Base-by-base conservation (phyloP, 108 stramenopile species). In the Cyclostephanos tholiformis region DNA sequence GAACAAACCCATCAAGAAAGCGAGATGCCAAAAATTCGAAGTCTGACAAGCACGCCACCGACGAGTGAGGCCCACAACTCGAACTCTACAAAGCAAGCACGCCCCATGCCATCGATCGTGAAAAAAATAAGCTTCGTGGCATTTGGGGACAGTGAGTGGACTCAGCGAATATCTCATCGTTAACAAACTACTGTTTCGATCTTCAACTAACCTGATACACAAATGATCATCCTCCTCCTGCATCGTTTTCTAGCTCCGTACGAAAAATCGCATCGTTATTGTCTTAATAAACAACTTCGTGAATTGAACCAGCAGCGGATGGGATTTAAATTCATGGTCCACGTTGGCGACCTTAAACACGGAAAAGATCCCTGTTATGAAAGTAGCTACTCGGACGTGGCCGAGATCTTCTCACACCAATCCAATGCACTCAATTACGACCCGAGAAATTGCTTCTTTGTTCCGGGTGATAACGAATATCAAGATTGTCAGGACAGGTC, bases 401-500 rank as follows among this genome's bases (percentile, higher is more conserved):
- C 65, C 7, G 65, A 65, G 0, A 65, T 65, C 20, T 65, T 65
- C 23, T 19, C 65, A 6, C 65, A 65, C 23, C 51, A 35, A 20
- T n/a, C 57, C 14, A 77, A 77, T 51, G 58, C 57, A 2, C 27
- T 69, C 56, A 12, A 56, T 19, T 77, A 77, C 32, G 68, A 77
- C 49, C 63, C 69, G 19, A 26, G 61, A 49, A 69, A 77, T 57
- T 52, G 26, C 17, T 70, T 77, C 68, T 77, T 77, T 41, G 35
- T 77, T 20, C 32, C 63, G 0, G 76, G 76, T 2, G 76, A 77
- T 43, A 77, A 77, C 39, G 76, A 77, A n/a, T 77, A 62, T 68
- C 46, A 51, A n/a, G 76, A 77, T 49, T 77, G 76, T 20, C 29
- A 70, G 12, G 69, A 70, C 46, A 50, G 35, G 6, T 26, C 39